These are phyloP conservation scores for Afroboletus lepidellus DNA, from an alignment of 1,284 basidiomycete genomes.

Conservation along the genomic window DNA sequence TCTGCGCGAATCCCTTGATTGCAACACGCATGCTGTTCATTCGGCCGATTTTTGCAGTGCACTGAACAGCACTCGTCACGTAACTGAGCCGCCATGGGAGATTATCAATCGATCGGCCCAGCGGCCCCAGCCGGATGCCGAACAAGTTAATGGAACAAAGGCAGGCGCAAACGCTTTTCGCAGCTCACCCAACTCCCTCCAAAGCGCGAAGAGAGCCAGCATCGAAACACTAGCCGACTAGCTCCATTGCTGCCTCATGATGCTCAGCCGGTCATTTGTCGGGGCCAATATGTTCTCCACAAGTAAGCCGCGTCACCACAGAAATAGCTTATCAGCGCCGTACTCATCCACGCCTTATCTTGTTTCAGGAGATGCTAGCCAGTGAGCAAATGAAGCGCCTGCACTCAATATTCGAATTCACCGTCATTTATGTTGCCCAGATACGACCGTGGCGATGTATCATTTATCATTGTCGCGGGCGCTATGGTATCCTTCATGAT, in stretches of 20 bases:
- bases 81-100: too few species aligned
- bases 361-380: conserved; percentile 23
- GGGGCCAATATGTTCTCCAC: neutral
- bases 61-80: neutral
- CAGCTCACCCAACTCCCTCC: neutral
- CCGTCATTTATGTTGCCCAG: conserved; percentile 25
- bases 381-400: conserved; percentile 23
- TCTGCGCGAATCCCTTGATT: neutral
- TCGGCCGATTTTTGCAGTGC: neutral
- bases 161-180: neutral
- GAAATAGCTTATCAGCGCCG: conserved; percentile 7
- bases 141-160: neutral
- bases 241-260: conserved; percentile 3
- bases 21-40: neutral
- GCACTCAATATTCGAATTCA: conserved; percentile 2
- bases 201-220: neutral
- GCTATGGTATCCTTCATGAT: conserved; percentile 83
- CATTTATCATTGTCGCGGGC: conserved; percentile 76
- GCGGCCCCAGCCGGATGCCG: neutral
- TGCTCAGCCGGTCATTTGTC: neutral
- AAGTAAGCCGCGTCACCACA: conserved; percentile 13
- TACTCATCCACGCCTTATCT: conserved; percentile 13
- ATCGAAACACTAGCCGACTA: neutral
- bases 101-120: neutral
- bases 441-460: conserved; percentile 71